These are phyloP conservation scores for Cladobotryum protrusum DNA, from an alignment of 2,329 filamentous ascomycete species.

Conservation along the genomic window DNA sequence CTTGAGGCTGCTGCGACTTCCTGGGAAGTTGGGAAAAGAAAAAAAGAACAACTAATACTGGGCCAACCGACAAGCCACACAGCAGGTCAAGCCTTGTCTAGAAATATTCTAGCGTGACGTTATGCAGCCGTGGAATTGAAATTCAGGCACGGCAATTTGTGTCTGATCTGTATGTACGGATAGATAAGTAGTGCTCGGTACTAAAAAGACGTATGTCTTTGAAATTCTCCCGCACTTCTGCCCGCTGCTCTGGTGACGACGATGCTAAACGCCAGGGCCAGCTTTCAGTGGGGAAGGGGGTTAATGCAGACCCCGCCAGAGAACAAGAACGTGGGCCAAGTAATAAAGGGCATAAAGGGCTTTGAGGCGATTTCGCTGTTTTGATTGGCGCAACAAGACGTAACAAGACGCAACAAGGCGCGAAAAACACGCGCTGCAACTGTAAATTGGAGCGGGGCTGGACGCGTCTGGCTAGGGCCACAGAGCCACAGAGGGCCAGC, in stretches of 20 bases:
- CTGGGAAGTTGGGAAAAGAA: neutral
- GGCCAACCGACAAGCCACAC: neutral
- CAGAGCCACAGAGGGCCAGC: too few species aligned
- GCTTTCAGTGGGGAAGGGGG: neutral
- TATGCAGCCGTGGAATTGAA: constrained; percentile 2
- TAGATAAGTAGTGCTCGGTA: too few species aligned
- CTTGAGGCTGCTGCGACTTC: too few species aligned
- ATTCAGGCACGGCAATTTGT: neutral
- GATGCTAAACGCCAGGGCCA: too few species aligned
- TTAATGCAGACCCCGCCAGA: neutral
- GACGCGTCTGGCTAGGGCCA: constrained; percentile 6
- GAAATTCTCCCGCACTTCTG: too few species aligned
- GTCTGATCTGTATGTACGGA: too few species aligned
- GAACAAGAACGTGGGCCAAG: neutral
- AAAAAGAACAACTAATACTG: neutral
- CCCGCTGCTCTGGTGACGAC: too few species aligned
- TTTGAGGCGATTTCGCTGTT: neutral
- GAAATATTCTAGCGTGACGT: constrained; percentile 5
- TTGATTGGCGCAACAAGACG: constrained; percentile 22
- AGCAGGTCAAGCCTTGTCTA: neutral
- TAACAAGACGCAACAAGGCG: constrained; percentile 18
- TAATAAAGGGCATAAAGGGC: neutral
- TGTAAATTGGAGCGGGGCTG: constrained; percentile 3
- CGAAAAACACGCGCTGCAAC: constrained; percentile 25
- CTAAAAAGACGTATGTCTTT: too few species aligned